Base-by-base conservation (phyloP, 2,329 filamentous ascomycete genomes). In the Alternaria brassicae region DNA sequence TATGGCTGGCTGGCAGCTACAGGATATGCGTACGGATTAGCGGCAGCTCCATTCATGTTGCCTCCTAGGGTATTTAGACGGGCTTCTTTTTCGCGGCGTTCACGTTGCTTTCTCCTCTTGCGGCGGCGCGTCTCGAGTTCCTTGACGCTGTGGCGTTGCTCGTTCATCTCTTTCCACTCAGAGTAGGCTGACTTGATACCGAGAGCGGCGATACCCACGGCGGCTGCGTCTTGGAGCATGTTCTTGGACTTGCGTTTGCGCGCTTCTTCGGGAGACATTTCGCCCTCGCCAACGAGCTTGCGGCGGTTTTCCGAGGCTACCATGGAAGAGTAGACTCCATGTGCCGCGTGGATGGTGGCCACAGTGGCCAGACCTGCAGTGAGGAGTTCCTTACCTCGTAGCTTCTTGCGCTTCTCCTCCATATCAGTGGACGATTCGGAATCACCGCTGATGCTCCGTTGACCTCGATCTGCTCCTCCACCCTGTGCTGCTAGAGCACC, bases 311-410 rank as follows among this genome's bases (percentile, higher is more conserved):
- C 84, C 56, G 87, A 84, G 60, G 87, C 87, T 66, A 88, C 85
- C 79, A 89, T 84, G 69, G 84, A 86, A 63, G 84, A 81, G 76
- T 89, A 88, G 54, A 90, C 81, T 61, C 83, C 84, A 73, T 90
- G 87, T 13, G 86, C 88, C 23, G 88, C 88, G 77, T 90, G 88
- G 62, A 90, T 89, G 27, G 88, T 90, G 36, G 88, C 88, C 59
- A 90, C 84, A 57, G 86, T 88, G 53, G 88, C 88, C 58, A 90
- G 79, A 63, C 88, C 87, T 54, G 87, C 85, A 65, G 87, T 89
- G 63, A 90, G 73, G 70, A 89, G 76, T 81, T 89, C 86, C 78
- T 89, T 89, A 76, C 86, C 85, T 80, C 83, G 83, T 80, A 89
- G 83, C 72, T 89, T 88, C 77, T 88, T 89, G 53, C 83, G 81